These are phyloP conservation scores for Akebia trifoliata DNA, from an alignment of 164 flowering plant species.

Conservation along the genomic window DNA sequence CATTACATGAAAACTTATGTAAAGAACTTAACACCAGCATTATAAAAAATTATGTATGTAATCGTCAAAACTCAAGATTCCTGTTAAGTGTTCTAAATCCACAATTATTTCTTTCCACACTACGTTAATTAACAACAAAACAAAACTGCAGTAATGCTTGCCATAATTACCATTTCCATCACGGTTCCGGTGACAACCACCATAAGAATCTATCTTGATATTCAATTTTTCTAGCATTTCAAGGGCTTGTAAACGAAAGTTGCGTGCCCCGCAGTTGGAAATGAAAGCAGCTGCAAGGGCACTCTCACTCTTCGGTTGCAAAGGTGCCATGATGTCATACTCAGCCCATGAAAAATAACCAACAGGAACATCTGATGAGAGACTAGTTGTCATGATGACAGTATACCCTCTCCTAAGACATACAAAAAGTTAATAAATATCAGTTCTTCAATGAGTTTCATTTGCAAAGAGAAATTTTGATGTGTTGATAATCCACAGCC, in stretches of 20 bases:
- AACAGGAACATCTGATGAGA: slow-evolving; percentile 99
- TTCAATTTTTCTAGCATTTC: slow-evolving; percentile 58
- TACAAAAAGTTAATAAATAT: background rate
- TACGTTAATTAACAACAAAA: background rate
- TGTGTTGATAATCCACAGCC: background rate
- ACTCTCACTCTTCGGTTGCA: slow-evolving; percentile 74
- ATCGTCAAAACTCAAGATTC: too few species aligned
- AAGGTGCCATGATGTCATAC: slow-evolving; percentile 95
- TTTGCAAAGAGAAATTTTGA: background rate
- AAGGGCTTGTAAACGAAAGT: slow-evolving; percentile 89
- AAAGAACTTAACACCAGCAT: too few species aligned
- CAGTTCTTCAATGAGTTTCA: background rate
- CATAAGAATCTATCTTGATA: slow-evolving; percentile 85
- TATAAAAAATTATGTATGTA: too few species aligned
- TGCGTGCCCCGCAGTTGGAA: slow-evolving; percentile 90
- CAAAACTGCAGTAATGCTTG: background rate
- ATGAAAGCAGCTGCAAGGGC: slow-evolving; percentile 97
- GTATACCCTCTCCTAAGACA: slow-evolving; percentile 63
- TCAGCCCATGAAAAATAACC: slow-evolving; percentile 99
- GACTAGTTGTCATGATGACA: slow-evolving; percentile 93
- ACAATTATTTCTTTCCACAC: background rate
- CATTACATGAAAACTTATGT: too few species aligned
- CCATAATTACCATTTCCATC: slow-evolving; percentile 64
- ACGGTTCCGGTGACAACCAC: slow-evolving; percentile 81
- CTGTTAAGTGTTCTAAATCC: too few species aligned